A percentile compares a stretch with the other conserved stretches of the same genome.
Conservation (phyloP, 345 rosid genomes). For the Pistacia integerrima region DNA sequence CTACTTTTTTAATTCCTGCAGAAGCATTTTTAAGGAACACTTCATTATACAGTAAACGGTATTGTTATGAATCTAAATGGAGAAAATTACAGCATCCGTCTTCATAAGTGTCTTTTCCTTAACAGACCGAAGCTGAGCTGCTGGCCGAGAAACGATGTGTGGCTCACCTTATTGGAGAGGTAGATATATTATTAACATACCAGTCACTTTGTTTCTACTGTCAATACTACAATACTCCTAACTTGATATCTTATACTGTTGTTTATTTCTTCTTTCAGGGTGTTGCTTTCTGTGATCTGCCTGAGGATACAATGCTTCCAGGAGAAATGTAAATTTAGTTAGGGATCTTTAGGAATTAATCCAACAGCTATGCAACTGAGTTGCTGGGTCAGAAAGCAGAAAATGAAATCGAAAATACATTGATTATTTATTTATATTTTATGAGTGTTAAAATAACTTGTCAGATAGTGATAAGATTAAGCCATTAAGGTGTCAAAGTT, state of each 20-base stretch:
- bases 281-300: conserved; percentile 83
- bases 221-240: not conserved
- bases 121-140: conserved; percentile 87
- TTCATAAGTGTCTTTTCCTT: not conserved
- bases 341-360: conserved; percentile 9
- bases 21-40: not conserved
- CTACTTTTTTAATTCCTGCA: not conserved
- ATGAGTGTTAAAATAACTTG: not conserved
- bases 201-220: not conserved
- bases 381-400: conserved; percentile 10
- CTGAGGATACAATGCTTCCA: conserved; percentile 98
- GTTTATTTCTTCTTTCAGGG: conserved; percentile 59
- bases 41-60: not conserved
- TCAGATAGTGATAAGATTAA: not conserved
- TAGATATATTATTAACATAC: conserved; percentile 27
- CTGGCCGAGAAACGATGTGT: conserved; percentile 94
- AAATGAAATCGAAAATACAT: not conserved
- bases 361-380: conserved; percentile 12
- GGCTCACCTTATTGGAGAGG: conserved; percentile 97
- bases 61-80: not conserved
- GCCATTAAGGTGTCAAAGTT: not conserved
- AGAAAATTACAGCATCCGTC: not conserved
- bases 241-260: conserved; percentile 13
- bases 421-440: not conserved
- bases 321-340: conserved; percentile 72